Conservation (phyloP, 2,329 filamentous ascomycete species). For the Sporothrix brunneoviolacea region DNA sequence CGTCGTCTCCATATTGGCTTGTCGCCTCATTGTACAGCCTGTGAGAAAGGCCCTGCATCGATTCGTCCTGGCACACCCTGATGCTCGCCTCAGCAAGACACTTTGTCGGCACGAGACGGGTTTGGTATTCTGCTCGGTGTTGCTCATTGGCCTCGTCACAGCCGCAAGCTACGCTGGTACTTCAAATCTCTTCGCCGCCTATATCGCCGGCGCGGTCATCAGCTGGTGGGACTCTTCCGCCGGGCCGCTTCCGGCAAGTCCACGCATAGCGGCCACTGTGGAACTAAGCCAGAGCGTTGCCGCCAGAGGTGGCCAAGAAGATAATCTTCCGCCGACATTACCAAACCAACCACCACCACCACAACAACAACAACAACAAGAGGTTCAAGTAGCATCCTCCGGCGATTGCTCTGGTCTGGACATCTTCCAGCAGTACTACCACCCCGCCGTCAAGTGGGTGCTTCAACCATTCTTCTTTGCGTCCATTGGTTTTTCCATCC, state of each 20-base stretch:
- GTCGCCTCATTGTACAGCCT: slow-evolving; percentile 39
- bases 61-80: slow-evolving; percentile 22
- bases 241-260: not conserved
- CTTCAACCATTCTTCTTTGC: slow-evolving; percentile 70
- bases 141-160: slow-evolving; percentile 44
- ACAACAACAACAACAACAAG: not conserved
- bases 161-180: slow-evolving; percentile 54
- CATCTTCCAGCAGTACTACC: slow-evolving; percentile 36
- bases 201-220: slow-evolving; percentile 51
- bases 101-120: slow-evolving; percentile 29
- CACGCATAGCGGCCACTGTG: not conserved
- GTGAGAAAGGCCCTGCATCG: slow-evolving; percentile 30
- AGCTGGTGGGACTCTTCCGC: slow-evolving; percentile 50
- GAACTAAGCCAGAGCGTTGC: no score
- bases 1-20: slow-evolving; percentile 38
- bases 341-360: not conserved
- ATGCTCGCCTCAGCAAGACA: slow-evolving; percentile 20
- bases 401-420: slow-evolving; percentile 10
- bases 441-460: slow-evolving; percentile 38
- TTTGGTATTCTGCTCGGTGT: slow-evolving; percentile 39
- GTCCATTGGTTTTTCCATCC: slow-evolving; percentile 71
- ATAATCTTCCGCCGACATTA: not conserved
- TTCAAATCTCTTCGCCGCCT: slow-evolving; percentile 56
- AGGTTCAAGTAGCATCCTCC: no score
- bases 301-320: no score